Conservation (phyloP, 208 protist genomes). For the Acanthamoeba royreba region DNA sequence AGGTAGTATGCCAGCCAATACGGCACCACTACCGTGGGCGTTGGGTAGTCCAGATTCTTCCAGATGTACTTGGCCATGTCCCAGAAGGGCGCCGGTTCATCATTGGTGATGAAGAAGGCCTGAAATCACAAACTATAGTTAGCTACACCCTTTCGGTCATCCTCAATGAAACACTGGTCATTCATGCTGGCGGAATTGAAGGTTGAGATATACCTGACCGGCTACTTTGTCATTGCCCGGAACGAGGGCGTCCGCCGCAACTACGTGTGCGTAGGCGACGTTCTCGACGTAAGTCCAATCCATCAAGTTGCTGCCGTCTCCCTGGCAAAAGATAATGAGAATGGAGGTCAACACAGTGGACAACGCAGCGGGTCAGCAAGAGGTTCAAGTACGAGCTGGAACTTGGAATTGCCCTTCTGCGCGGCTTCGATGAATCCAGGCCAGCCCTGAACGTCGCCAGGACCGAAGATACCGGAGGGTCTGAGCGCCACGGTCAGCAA, state of each 20-base stretch:
- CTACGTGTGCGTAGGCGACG: conserved; percentile 59
- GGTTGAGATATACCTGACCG: background rate
- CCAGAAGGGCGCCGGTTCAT: conserved; percentile 65
- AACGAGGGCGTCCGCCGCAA: conserved; percentile 56
- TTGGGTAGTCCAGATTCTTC: conserved; percentile 57
- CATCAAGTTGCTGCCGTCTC: conserved; percentile 55
- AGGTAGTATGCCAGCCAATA: conserved; percentile 50
- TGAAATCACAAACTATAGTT: background rate
- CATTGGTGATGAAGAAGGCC: conserved; percentile 70
- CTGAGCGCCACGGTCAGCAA: conserved; percentile 52
- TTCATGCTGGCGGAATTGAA: background rate
- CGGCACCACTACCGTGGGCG: conserved; percentile 47
- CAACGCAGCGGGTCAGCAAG: background rate
- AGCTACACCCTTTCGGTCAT: background rate
- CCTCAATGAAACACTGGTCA: too few relatives aligned
- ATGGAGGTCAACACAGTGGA: background rate
- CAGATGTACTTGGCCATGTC: conserved; percentile 63
- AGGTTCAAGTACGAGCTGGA: conserved; percentile 46
- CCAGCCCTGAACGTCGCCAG: conserved; percentile 60
- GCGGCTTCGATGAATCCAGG: conserved; percentile 61
- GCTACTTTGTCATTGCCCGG: background rate
- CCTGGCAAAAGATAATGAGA: background rate
- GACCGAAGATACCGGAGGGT: conserved; percentile 60
- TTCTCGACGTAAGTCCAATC: conserved; percentile 72
- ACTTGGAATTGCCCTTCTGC: conserved; percentile 61